Base-by-base conservation (phyloP, 805 yeast species). In the Komagataella mondaviorum region DNA sequence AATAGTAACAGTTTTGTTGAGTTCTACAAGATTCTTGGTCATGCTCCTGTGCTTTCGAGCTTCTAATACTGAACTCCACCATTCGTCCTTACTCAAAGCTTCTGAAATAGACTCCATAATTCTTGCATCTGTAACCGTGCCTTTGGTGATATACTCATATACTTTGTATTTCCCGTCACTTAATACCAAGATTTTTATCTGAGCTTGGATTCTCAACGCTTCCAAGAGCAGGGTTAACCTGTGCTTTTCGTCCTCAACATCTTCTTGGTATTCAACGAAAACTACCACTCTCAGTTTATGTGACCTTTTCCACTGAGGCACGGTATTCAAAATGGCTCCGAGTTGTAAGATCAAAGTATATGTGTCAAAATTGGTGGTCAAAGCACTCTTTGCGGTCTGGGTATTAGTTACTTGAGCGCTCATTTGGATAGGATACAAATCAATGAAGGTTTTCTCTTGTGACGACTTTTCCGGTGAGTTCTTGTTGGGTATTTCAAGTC, bases 351-450 rank as follows among this genome's bases (percentile, higher is more conserved):
- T 93, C 60, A 93, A 73, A 0, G 98, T 91, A 61, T 90, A 93
- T 0, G 99, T 93, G 64, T 93, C 99, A 62, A 93, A 89, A 61
- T 93, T 93, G 3, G 96, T 89, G 0, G 96, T 85, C 54, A 84
- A 62, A 1, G 85, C 81, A 16, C 84, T 78, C 51, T 77, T 77
- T 24, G 71, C 74, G 4, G 90, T 90, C 50, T 78, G 75, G 22
- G 76, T 77, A 52, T 83, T 79, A 48, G 79, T 73, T 50, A 88
- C 78, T 46, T 82, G 80, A 0, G 95, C 91, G 3, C 95, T 83
- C 97, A 93, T 93, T 60, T 93, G 99, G 57, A 93, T 90, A 0
- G 99, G 99, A 64, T 95, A 93, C 44, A 93, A 68, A 63, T 93
- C 99, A 59, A 93, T 89, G 56, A 70, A 83, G 55, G 75, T 73